A percentile compares a stretch with the other conserved stretches of the same genome.
These are phyloP conservation scores for Musa troglodytarum DNA, from an alignment of 176 grass and related monocot genomes.

Conservation along the genomic window DNA sequence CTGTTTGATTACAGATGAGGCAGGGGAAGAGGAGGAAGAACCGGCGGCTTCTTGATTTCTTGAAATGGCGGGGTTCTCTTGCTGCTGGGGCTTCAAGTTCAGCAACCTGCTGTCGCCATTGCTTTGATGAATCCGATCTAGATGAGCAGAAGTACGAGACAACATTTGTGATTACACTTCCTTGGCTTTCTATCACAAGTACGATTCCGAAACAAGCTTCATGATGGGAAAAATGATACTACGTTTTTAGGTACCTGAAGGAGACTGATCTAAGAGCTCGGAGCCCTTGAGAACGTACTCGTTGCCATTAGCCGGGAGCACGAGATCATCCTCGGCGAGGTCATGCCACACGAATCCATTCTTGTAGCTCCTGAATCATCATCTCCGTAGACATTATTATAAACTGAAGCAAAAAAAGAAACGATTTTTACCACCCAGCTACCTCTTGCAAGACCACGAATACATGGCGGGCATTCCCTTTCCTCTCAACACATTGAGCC, in stretches of 20 bases:
- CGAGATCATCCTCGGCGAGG: constrained; percentile 68
- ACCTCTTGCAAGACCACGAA: constrained; percentile 99
- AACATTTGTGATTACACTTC: not conserved
- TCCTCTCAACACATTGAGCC: constrained; percentile 73
- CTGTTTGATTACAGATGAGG: constrained; percentile 39
- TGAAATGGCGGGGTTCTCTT: constrained; percentile 31
- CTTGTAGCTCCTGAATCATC: constrained; percentile 77
- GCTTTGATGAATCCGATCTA: constrained; percentile 37
- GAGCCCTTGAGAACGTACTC: constrained; percentile 97
- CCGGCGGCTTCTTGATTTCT: constrained; percentile 38
- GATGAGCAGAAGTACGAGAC: constrained; percentile 4
- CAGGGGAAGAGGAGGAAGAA: constrained; percentile 48
- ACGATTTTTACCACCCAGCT: not conserved
- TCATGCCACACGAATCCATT: constrained; percentile 98
- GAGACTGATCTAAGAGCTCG: constrained; percentile 54
- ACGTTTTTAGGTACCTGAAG: constrained; percentile 39
- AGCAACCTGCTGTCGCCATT: constrained; percentile 47
- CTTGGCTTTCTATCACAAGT: not conserved
- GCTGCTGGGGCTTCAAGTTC: constrained; percentile 16
- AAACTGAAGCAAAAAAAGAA: not conserved
- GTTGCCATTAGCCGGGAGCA: constrained; percentile 60
- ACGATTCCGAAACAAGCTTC: not conserved
- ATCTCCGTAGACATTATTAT: not conserved
- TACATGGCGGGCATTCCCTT: constrained; percentile 79
- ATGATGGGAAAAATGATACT: not conserved